Conservation (phyloP, 2,329 filamentous ascomycete genomes). For the Nemania serpens region DNA sequence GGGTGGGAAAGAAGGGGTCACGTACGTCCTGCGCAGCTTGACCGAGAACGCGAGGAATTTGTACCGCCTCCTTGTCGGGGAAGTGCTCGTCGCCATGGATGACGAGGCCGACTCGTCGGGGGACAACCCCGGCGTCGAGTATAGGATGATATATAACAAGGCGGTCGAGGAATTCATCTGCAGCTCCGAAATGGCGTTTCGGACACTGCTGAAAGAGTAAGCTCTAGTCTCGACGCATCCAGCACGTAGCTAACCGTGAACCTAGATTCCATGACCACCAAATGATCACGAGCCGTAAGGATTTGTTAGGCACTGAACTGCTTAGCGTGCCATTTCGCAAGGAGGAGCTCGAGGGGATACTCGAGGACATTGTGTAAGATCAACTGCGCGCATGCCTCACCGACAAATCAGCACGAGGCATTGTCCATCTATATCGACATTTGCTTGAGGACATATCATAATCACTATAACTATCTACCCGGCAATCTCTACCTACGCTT, state of each 20-base stretch:
- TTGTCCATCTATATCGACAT: constrained; percentile 9
- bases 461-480: constrained; percentile 7
- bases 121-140: constrained; percentile 78
- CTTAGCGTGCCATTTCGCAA: constrained; percentile 83
- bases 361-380: constrained; percentile 73
- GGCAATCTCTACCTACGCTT: constrained; percentile 28
- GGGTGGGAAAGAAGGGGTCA: constrained; percentile 88
- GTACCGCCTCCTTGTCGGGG: constrained; percentile 82
- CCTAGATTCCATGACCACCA: constrained; percentile 90
- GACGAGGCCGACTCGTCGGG: constrained; percentile 58
- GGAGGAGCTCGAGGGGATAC: constrained; percentile 84
- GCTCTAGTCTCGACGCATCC: constrained; percentile 42
- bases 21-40: constrained; percentile 85
- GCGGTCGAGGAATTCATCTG: constrained; percentile 97
- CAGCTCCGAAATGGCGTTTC: constrained; percentile 93
- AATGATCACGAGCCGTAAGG: constrained; percentile 89
- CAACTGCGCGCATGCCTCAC: neutral
- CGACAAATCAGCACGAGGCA: neutral
- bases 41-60: constrained; percentile 90
- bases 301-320: constrained; percentile 82
- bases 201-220: constrained; percentile 89
- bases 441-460: neutral
- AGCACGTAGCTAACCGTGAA: constrained; percentile 5
- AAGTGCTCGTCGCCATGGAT: constrained; percentile 75
- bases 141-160: constrained; percentile 90